Evolutionary conservation across 345 rosid species (phyloP).

Genomic region (Acer campestre): DNA sequence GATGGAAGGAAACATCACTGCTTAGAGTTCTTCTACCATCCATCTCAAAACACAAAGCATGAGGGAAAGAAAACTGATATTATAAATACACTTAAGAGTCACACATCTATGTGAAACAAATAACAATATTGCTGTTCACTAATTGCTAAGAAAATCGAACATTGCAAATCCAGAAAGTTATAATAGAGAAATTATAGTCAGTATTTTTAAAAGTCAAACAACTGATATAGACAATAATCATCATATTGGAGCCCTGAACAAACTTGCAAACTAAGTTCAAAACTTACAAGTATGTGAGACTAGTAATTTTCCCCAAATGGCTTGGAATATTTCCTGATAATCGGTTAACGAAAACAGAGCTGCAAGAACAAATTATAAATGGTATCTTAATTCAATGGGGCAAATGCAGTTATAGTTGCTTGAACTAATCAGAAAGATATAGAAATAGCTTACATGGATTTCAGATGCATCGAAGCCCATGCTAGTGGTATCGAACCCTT

Average conservation of each 20-base stretch:
- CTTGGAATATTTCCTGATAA: slow-evolving; percentile 52
- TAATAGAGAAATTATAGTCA: neutral
- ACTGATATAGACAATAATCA: neutral
- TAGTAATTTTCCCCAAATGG: slow-evolving; percentile 38
- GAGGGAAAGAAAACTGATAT: neutral
- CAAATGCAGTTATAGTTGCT: slow-evolving; percentile 8
- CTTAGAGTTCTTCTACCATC: neutral
- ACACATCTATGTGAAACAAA: neutral
- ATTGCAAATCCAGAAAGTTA: neutral
- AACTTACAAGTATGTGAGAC: slow-evolving; percentile 45
- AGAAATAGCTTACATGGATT: slow-evolving; percentile 46
- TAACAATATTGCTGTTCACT: neutral
- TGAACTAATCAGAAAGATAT: neutral
- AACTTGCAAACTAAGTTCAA: neutral
- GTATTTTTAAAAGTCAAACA: neutral
- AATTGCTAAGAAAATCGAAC: neutral
- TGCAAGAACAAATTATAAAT: slow-evolving; percentile 26
- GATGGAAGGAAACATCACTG: neutral
- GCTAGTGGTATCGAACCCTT: slow-evolving; percentile 55
- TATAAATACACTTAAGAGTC: neutral
- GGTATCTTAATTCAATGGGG: neutral
- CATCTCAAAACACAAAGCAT: neutral
- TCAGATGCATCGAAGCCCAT: slow-evolving; percentile 56
- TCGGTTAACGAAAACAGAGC: slow-evolving; percentile 43
- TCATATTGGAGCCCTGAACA: neutral